Evolutionary conservation across 1,139 yeast genomes (phyloP), one percentile per base, ranked within the genome.

Genomic region (Arxiozyma bovina): DNA sequence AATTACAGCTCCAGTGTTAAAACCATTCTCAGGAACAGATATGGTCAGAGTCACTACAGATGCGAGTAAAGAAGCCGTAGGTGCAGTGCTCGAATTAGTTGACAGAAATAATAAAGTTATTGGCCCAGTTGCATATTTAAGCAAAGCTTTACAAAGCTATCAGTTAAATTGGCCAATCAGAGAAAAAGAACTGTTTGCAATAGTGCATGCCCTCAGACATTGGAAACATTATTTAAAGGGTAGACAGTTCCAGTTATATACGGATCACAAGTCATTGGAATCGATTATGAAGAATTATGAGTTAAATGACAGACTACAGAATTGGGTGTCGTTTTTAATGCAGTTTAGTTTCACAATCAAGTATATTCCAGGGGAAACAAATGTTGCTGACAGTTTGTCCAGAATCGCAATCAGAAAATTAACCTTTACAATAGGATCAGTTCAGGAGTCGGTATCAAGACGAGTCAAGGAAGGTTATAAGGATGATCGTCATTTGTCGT

Each of bases 181-280:
- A 18, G 42, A 41, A n/a, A 48, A 42, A 30, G 51, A 48, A 42
- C 11, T n/a, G 42, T 48, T 23, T 42, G 46, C 46, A 15, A 42
- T 42, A 9, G 15, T n/a, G 4, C 21, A 21, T 23, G 51, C 46
- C 15, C 18, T 48, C 42, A 21, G 38, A 17, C 18, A 21, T 17
- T 48, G 51, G 51, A n/a, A 18, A 18, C 51, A 48, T 25, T 42
- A 42, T 20, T 48, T 48, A n/a, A 17, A 42, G 34, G 46, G 51
- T 42, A 42, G 25, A 42, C 17, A 42, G 9, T 42, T 42, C 15
- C 9, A 20, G 6, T 23, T 42, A 20, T 23, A 42, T 23, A 20
- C 27, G 21, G 45, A 42, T 20, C 27, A 20, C 15, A 21, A 21
- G 17, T 42, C 45, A 21, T 42, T 42, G 15, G 25, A 42, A 42